A percentile compares a stretch with the other conserved stretches of the same genome.
Evolutionary conservation across 2,329 filamentous ascomycete genomes (phyloP).

Genomic region (Diaporthe destruens): DNA sequence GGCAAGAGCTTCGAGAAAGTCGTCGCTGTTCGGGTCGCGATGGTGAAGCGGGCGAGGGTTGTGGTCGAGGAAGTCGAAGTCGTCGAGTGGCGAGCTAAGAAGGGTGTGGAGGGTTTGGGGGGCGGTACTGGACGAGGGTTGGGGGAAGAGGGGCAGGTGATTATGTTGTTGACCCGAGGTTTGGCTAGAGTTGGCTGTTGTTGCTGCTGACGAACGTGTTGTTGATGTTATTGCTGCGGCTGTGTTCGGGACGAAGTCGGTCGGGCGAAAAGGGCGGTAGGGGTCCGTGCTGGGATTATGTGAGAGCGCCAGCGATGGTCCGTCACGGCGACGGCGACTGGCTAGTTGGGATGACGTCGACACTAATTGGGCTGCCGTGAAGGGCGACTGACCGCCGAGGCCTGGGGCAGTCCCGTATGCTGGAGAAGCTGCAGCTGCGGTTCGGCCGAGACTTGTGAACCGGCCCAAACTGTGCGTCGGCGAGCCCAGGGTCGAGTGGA

Average conservation of each 20-base stretch:
- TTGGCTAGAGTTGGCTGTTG: conserved; percentile 12
- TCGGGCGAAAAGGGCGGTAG: background rate
- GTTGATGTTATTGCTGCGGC: conserved; percentile 4
- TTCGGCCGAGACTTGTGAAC: background rate
- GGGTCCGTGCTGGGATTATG: conserved; percentile 26
- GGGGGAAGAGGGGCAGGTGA: conserved; percentile 4
- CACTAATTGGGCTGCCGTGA: conserved; percentile 26
- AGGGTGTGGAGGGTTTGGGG: background rate
- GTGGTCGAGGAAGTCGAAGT: background rate
- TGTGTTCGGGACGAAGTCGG: background rate
- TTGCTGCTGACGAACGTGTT: conserved; percentile 10
- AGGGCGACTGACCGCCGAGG: background rate
- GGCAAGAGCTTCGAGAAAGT: conserved; percentile 44
- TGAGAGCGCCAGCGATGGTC: conserved; percentile 20
- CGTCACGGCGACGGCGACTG: conserved; percentile 23
- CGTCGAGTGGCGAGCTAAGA: background rate
- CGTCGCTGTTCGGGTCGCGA: conserved; percentile 43
- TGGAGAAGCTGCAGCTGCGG: background rate
- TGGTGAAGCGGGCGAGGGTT: background rate
- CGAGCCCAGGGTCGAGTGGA: conserved; percentile 17
- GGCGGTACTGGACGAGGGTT: background rate
- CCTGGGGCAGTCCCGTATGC: background rate
- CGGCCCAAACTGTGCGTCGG: background rate
- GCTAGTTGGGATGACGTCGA: conserved; percentile 34
- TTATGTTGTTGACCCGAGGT: background rate